Base-by-base conservation (phyloP, 148 eudicot species). In the Silene conica region DNA sequence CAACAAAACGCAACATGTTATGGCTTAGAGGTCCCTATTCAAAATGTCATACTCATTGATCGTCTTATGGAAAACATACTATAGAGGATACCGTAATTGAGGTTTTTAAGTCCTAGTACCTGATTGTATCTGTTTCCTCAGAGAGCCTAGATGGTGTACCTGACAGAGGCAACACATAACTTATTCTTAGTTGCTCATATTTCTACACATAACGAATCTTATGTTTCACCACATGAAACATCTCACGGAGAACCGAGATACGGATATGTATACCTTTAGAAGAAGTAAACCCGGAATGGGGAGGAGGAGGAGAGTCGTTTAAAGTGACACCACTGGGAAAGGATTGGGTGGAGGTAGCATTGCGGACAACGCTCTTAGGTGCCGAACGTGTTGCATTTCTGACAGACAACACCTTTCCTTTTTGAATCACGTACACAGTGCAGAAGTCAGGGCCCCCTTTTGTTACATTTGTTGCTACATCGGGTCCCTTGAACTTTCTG, bases 361-460 rank as follows among this genome's bases (percentile, higher is more conserved):
- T 61, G n/a, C 12, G 64, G 28, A 0, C 54, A 61, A 48, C 22
- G 4, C 74, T 75, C 43, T 67, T 82, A n/a, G 89, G 89, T 14
- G 70, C 50, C 4, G 85, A 66, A 31, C 69, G 76, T 6, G 86
- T 57, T 38, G 96, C 92, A 2, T 77, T 22, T 56, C 80, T 81
- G 2, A 74, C 76, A 0, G 86, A 75, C 67, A 84, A 16, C 16
- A 89, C 63, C 71, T 87, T 90, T 3, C 89, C 87, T 80, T 89
- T 93, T n/a, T 81, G 72, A 70, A 93, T 86, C 50, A 86, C 71
- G 64, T 90, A 89, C 4, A 93, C 90, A 6, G 68, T 86, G 81
- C 91, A 84, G 69, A 85, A 93, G 0, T 91, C 96, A 8, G 98
- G 92, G 34, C 86, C 89, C 9, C 69, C 73, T 83, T 79, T 91